phyloP scores from a whole-genome alignment of 164 flowering plant genomes.

The Santalum album region DNA sequence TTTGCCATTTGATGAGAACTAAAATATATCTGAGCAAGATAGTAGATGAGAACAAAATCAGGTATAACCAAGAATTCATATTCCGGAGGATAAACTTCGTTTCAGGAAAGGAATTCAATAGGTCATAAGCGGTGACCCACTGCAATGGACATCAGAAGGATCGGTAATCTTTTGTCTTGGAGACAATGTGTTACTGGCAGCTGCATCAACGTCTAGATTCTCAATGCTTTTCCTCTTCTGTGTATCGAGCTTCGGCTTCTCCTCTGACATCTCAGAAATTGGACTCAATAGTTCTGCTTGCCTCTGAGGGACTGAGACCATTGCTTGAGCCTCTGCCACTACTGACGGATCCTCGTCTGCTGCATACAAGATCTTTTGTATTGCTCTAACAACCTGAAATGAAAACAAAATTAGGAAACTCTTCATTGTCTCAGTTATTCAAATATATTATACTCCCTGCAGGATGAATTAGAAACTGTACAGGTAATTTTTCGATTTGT shows the following conservation, averaged over 20 bases:
- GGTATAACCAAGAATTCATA: background rate
- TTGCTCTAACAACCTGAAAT: conserved; percentile 69
- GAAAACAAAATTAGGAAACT: background rate
- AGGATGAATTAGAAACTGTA: conserved; percentile 14
- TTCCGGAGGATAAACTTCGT: background rate
- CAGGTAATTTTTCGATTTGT: conserved; percentile 57
- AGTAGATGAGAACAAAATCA: background rate
- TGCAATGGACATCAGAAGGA: background rate
- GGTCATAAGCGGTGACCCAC: background rate
- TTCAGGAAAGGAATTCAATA: background rate
- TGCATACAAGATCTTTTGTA: conserved; percentile 74
- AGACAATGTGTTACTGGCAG: background rate
- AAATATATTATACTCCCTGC: background rate
- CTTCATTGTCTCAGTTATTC: background rate
- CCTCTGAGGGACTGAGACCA: conserved; percentile 32
- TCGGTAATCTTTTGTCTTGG: background rate
- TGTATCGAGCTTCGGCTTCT: background rate
- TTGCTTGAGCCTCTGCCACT: conserved; percentile 74
- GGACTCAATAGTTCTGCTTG: conserved; percentile 38
- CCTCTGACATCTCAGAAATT: conserved; percentile 17
- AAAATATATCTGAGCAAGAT: background rate
- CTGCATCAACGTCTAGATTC: background rate
- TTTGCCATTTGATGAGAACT: background rate
- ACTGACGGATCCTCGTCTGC: conserved; percentile 63
- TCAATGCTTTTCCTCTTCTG: background rate